Percentiles rank a stretch among this genome's conserved stretches.
These are phyloP conservation scores for Inga laurina DNA, from an alignment of 306 rosid genomes.

Conservation along the genomic window DNA sequence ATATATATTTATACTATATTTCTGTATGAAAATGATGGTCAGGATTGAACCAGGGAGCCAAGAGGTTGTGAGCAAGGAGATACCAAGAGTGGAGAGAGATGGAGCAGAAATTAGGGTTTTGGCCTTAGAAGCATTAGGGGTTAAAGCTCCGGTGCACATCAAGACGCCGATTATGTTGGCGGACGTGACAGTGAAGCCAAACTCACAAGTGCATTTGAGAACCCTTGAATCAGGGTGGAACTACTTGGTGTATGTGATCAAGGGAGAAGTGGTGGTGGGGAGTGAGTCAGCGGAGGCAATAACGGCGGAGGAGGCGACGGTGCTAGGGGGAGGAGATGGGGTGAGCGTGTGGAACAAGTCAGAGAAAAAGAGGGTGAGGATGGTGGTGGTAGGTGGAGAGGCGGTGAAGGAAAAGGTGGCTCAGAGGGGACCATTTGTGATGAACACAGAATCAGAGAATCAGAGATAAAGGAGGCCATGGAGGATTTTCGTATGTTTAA, in stretches of 20 bases:
- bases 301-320: constrained; percentile 46
- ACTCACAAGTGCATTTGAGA: constrained; percentile 46
- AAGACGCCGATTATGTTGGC: constrained; percentile 56
- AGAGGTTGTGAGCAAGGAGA: constrained; percentile 48
- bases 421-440: constrained; percentile 66
- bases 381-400: constrained; percentile 56
- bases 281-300: constrained; percentile 14
- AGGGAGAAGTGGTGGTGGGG: constrained; percentile 64
- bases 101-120: constrained; percentile 61
- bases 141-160: constrained; percentile 47
- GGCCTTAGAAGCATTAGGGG: constrained; percentile 66
- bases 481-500: constrained; percentile 47
- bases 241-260: constrained; percentile 52
- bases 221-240: constrained; percentile 55
- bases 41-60: constrained; percentile 68
- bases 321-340: constrained; percentile 55
- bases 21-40: neutral
- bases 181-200: constrained; percentile 49
- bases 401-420: constrained; percentile 58
- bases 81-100: constrained; percentile 46
- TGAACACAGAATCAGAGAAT: constrained; percentile 59
- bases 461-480: constrained; percentile 52
- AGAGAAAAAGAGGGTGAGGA: constrained; percentile 36
- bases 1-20: neutral
- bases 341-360: constrained; percentile 56